Base-by-base conservation (phyloP, 2,329 filamentous ascomycete genomes). In the Phaeoacremonium minimum region DNA sequence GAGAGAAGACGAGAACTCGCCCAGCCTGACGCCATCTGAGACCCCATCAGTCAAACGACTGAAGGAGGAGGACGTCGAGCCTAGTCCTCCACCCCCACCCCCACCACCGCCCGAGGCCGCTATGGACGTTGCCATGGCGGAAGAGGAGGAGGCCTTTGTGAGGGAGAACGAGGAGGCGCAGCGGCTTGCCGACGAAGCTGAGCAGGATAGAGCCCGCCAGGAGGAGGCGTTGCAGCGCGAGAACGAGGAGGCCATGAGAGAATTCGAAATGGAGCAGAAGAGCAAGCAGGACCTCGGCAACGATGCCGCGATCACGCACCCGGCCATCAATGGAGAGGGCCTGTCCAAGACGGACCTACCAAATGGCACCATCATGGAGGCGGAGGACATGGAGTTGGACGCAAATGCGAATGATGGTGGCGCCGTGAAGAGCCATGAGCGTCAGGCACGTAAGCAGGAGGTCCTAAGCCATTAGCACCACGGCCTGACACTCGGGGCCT, bases 141-240 rank as follows among this genome's bases (percentile, higher is more conserved):
- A 73, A 43, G 70, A 75, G 51, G 71, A 73, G 46, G 64, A 69
- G 46, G 70, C 61, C 17, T 53, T 75, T 12, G 56, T 70, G 51
- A 61, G 64, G 29, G 72, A 76, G 55, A 73, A 75, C 42, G 73
- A 76, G 46, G 73, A 76, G 47, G 71, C 70, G 2, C 64, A 75
- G 46, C 57, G 71, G 39, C 56, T 73, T 15, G 71, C 72, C 37
- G 71, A 73, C 33, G 69, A 71, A 42, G 66, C 61, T 32, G 55
- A 55, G 35, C 47, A 51, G 33, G 48, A 51, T 44, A 53, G 58
- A 37, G 20, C 43, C 37, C 40, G 56, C 32, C 51, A 60, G 30
- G 58, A 64, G 40, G 53, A 52, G 34, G 58, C 57, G n/a, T 49
- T 64, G 22, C 53, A 57, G 40, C 51, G 49, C 29, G 56, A 60